phyloP scores from a whole-genome alignment of 768 basidiomycete genomes.

The Kwoniella newhampshirensis region DNA sequence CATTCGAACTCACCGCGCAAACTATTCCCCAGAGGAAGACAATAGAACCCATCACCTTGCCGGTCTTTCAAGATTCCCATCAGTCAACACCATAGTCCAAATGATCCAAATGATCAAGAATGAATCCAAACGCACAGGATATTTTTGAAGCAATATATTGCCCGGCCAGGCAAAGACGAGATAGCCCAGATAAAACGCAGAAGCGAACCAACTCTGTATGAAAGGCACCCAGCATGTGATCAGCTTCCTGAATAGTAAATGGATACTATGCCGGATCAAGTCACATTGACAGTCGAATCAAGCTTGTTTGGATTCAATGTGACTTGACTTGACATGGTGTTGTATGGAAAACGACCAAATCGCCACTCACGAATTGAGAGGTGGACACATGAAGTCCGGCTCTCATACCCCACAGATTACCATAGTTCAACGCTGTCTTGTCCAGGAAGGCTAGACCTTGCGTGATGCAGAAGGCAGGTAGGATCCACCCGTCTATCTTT shows the following conservation, averaged over 20 bases:
- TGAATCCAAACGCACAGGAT: background rate
- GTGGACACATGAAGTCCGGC: constrained; percentile 7
- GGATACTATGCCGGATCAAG: no score
- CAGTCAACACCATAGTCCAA: constrained; percentile 1
- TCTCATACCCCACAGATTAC: constrained; percentile 48
- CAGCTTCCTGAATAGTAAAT: background rate
- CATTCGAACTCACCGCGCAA: constrained; percentile 15
- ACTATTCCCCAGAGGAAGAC: constrained; percentile 53
- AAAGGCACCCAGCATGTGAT: background rate
- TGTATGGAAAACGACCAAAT: no score
- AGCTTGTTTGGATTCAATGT: no score
- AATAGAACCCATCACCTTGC: constrained; percentile 28
- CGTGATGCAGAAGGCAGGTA: constrained; percentile 45
- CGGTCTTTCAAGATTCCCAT: constrained; percentile 15
- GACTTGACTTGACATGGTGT: no score
- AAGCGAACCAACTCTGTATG: constrained; percentile 4
- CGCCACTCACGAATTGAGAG: constrained; percentile 14
- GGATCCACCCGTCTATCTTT: constrained; percentile 47
- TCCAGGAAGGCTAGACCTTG: constrained; percentile 51
- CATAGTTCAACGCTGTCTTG: constrained; percentile 54
- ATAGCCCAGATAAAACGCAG: constrained; percentile 17
- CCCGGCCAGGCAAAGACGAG: constrained; percentile 6
- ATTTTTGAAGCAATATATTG: constrained; percentile 4
- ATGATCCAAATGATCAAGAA: background rate
- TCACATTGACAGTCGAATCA: no score